Conservation (phyloP, 345 rosid species). For the Zanthoxylum bungeanum region DNA sequence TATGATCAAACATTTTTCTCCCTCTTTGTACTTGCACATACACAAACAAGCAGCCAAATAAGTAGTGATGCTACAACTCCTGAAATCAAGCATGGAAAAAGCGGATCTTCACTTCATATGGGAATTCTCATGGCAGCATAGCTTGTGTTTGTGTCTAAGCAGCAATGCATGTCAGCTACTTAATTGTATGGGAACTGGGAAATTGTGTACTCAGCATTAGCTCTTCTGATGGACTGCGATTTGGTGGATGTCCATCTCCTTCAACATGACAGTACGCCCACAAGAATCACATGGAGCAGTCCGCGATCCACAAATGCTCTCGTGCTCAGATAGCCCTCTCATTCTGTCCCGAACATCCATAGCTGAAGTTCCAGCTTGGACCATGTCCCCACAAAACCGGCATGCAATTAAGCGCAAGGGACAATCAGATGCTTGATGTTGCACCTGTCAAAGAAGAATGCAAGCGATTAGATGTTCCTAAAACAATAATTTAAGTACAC, state of each 20-base stretch:
- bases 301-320: constrained; percentile 89
- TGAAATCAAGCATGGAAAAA: not conserved
- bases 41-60: not conserved
- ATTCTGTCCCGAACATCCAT: constrained; percentile 68
- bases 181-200: not conserved
- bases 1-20: not conserved
- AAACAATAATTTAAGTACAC: not conserved
- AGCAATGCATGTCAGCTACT: not conserved
- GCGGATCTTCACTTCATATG: not conserved
- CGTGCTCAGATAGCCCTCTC: constrained; percentile 92
- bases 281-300: constrained; percentile 93
- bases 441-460: constrained; percentile 42
- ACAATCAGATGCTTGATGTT: constrained; percentile 74
- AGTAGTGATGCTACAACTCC: not conserved
- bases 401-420: constrained; percentile 72
- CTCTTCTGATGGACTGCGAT: constrained; percentile 82
- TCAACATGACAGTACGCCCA: constrained; percentile 92
- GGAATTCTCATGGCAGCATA: not conserved
- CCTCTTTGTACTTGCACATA: constrained; percentile 1
- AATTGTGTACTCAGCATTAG: constrained; percentile 15
- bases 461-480: no score
- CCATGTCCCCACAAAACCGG: constrained; percentile 94
- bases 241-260: constrained; percentile 97
- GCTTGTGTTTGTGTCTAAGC: not conserved
- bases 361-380: constrained; percentile 75